Evolutionary conservation across 2,329 filamentous ascomycete genomes (phyloP).

Genomic region (Phoma sp.): DNA sequence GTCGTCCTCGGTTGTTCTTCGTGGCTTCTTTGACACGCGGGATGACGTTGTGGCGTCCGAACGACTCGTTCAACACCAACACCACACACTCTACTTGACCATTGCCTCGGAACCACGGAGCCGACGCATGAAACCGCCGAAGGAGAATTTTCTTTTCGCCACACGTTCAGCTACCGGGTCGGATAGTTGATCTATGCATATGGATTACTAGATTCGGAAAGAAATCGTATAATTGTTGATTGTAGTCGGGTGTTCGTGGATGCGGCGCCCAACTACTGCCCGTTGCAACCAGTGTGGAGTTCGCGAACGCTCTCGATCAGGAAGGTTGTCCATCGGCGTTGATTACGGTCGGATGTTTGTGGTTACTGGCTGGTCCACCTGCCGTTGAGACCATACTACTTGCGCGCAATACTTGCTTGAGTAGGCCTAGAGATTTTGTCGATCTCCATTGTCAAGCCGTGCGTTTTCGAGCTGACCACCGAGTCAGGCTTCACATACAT

Average conservation of each 20-base stretch:
- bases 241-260: background rate
- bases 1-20: slow-evolving; percentile 10
- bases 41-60: slow-evolving; percentile 5
- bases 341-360: slow-evolving; percentile 3
- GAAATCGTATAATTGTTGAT: background rate
- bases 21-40: slow-evolving; percentile 8
- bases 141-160: background rate
- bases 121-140: background rate
- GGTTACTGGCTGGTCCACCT: background rate
- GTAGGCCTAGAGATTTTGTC: background rate
- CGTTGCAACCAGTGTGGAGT: background rate
- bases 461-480: background rate
- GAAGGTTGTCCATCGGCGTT: background rate
- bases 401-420: background rate
- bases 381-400: background rate
- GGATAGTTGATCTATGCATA: background rate
- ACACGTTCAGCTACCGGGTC: background rate
- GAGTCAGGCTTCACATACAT: too few relatives aligned
- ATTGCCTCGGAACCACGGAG: background rate
- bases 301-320: background rate
- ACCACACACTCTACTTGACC: background rate
- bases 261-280: slow-evolving; percentile 5
- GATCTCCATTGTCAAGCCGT: background rate
- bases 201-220: background rate
- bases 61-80: slow-evolving; percentile 2